Evolutionary conservation across 345 rosid species (phyloP).

Genomic region (Eucalyptus rudis): DNA sequence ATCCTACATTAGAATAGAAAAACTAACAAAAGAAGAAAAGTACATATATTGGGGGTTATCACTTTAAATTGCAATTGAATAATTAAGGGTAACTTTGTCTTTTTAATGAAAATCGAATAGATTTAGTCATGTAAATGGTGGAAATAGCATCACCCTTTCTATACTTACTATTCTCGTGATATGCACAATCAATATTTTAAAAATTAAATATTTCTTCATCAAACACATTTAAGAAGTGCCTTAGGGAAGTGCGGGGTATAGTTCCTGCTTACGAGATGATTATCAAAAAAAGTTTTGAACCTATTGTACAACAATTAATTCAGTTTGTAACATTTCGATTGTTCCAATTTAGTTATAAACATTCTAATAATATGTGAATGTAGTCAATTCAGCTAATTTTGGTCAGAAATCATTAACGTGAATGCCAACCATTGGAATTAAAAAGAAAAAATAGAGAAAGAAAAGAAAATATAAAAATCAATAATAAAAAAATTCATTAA

Average conservation of each 20-base stretch:
- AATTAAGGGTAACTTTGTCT: too few species aligned
- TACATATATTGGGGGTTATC: too few species aligned
- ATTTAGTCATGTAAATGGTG: too few species aligned
- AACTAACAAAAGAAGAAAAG: too few species aligned
- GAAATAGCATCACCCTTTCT: too few species aligned
- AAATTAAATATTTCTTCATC: background rate
- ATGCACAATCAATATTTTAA: background rate
- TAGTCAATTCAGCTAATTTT: rapidly evolving
- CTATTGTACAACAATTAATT: rapidly evolving
- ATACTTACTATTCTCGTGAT: background rate
- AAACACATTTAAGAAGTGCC: background rate
- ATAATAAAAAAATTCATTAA: background rate
- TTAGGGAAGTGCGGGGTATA: background rate
- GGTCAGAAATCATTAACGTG: rapidly evolving
- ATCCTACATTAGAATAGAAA: too few species aligned
- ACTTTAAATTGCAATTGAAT: too few species aligned
- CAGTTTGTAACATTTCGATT: rapidly evolving
- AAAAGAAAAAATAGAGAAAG: background rate
- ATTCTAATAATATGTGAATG: rapidly evolving
- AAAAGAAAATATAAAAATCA: background rate
- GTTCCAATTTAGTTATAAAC: background rate
- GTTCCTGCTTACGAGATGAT: background rate
- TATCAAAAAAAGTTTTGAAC: rapidly evolving
- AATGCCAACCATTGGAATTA: rapidly evolving
- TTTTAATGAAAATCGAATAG: too few species aligned